Evolutionary conservation across 345 rosid species (phyloP), one percentile per base, ranked within the genome.

Genomic region (Camelina neglecta): DNA sequence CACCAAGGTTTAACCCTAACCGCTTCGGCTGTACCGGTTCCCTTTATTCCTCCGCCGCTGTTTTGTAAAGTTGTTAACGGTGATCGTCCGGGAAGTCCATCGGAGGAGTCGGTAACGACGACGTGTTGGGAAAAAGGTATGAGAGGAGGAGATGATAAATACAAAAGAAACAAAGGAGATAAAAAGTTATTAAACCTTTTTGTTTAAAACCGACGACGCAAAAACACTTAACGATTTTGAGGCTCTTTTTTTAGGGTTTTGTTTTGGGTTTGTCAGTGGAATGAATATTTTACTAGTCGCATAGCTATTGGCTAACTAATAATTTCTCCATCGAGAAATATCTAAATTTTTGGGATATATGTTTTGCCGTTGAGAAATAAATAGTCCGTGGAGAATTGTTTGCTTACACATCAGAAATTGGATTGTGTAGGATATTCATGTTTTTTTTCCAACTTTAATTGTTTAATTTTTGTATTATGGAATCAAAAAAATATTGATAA

Each of bases 81-180:
- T 47, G 71, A 86, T 48, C 81, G 84, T 24, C 88, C 90, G 15
- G 93, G 80, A 26, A 85, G 90, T 57, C 90, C 95, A 45, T 93
- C 96, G 26, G 97, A 91, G 84, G 97, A 86, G 66, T 94, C 96
- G 0, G 97, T 69, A 35, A 91, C 92, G 61, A 90, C 96, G 55
- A 85, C 98, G 39, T 87, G 88, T 71, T 85, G 83, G 20, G 92
- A 88, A 7, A 85, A 86, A 65, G 86, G 85, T 45, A 42, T 48
- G 13, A 77, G 8, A 12, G 72, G 86, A 38, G 84, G 80, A 67
- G 80, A 81, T 70, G 80, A 81, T 70, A 80, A 49, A n/a, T 29
- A 51, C 69, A 54, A 8, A 33, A 61, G 16, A 23, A 68, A 54
- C 44, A 51, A 49, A 67, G 64, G 56, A 60, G 76, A 66, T 23